Evolutionary conservation across 2,329 filamentous ascomycete species (phyloP).

Genomic region (Aspergillus vadensis): DNA sequence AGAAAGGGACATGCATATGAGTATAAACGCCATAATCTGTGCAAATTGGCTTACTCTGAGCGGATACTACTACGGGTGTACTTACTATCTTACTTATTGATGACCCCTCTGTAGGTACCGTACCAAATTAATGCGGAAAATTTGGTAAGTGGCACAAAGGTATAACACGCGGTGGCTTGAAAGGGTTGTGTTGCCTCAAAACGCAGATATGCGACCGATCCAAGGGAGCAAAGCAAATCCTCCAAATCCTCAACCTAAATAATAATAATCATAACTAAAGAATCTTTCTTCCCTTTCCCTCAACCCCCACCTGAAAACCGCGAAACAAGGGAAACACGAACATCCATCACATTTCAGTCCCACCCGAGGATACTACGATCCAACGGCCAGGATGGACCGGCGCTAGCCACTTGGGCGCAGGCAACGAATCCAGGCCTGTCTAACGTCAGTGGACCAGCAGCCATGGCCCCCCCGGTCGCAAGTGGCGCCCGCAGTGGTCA

Average conservation of each 20-base stretch:
- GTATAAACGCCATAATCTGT: too few relatives aligned
- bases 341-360: conserved; percentile 20
- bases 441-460: conserved; percentile 23
- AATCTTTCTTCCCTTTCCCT: neutral
- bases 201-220: neutral
- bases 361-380: conserved; percentile 22
- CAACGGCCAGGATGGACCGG: conserved; percentile 26
- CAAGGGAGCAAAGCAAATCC: neutral
- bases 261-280: neutral
- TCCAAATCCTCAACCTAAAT: neutral
- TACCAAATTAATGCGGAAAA: neutral
- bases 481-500: conserved; percentile 27
- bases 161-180: neutral
- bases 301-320: conserved; percentile 1
- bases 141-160: neutral
- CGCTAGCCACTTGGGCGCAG: conserved; percentile 20
- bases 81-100: too few relatives aligned
- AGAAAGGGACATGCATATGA: neutral
- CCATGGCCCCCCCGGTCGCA: conserved; percentile 15
- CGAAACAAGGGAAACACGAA: conserved; percentile 13
- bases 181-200: neutral
- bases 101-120: too few relatives aligned
- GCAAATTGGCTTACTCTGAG: too few relatives aligned
- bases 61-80: too few relatives aligned
- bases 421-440: conserved; percentile 20